Evolutionary conservation across 345 rosid species (phyloP).

Genomic region (Rhizophora apiculata): DNA sequence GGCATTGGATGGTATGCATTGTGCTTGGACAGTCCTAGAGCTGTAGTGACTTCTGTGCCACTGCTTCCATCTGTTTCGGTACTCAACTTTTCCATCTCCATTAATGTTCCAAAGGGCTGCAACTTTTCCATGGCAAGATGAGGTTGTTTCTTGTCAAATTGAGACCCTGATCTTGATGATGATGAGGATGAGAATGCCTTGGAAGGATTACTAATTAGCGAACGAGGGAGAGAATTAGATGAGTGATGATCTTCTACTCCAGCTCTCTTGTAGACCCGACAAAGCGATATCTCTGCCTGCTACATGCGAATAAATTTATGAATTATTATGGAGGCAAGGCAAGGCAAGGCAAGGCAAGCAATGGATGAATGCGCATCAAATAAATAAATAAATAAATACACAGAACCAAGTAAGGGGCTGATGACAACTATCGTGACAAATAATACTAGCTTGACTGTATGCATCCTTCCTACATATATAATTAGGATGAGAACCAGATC

Average conservation of each 20-base stretch:
- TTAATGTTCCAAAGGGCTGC: constrained; percentile 19
- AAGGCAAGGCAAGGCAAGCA: no score
- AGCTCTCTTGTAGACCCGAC: constrained; percentile 92
- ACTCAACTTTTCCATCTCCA: constrained; percentile 35
- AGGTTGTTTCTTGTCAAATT: constrained; percentile 22
- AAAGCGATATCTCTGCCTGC: constrained; percentile 86
- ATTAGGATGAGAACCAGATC: no score
- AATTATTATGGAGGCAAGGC: background rate
- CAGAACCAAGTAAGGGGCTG: no score
- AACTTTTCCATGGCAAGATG: constrained; percentile 26
- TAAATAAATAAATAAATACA: no score
- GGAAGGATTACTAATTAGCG: constrained; percentile 34
- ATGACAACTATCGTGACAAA: no score
- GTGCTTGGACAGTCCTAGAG: constrained; percentile 60
- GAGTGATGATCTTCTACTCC: constrained; percentile 95
- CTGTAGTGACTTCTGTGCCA: constrained; percentile 59
- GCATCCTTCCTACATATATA: no score
- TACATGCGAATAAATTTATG: background rate
- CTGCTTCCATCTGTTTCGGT: constrained; percentile 47
- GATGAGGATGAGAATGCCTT: constrained; percentile 20
- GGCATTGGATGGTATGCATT: constrained; percentile 43
- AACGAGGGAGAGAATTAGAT: constrained; percentile 46
- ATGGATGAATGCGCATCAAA: no score
- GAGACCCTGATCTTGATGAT: constrained; percentile 25
- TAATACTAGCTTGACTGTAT: no score